Evolutionary conservation across 2,329 filamentous ascomycete species (phyloP).

Genomic region (Phaeophleospora eucalypticola): DNA sequence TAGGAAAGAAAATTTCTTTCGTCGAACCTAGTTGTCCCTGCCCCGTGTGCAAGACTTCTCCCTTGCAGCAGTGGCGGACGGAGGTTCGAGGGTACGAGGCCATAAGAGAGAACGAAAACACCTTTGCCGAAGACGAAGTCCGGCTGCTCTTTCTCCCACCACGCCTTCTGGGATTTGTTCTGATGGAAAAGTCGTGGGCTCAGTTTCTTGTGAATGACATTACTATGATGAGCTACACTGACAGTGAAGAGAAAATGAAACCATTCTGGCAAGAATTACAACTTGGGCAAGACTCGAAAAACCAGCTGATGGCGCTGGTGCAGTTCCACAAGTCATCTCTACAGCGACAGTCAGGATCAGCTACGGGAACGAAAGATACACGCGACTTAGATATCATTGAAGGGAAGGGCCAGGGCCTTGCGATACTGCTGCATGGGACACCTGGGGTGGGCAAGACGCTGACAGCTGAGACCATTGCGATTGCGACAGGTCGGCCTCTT

Average conservation of each 20-base stretch:
- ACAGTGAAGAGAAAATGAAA: not conserved
- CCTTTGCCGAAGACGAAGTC: not conserved
- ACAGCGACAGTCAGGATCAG: not conserved
- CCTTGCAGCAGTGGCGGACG: too few species aligned
- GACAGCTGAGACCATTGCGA: slow-evolving; percentile 35
- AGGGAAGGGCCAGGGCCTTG: slow-evolving; percentile 26
- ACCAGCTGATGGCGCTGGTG: slow-evolving; percentile 3
- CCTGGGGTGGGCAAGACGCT: slow-evolving; percentile 38
- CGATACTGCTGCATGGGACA: slow-evolving; percentile 36
- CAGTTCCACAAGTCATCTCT: slow-evolving; percentile 3
- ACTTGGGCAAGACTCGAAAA: slow-evolving; percentile 4
- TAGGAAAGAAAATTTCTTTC: not conserved
- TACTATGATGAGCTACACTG: not conserved
- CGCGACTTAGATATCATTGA: slow-evolving; percentile 8
- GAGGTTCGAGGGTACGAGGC: too few species aligned
- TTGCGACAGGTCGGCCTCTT: slow-evolving; percentile 37
- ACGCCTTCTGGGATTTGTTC: slow-evolving; percentile 5
- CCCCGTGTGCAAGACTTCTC: too few species aligned
- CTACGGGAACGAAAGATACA: not conserved
- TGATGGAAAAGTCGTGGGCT: slow-evolving; percentile 6
- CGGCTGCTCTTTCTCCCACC: slow-evolving; percentile 7
- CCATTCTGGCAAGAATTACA: slow-evolving; percentile 7
- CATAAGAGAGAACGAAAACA: too few species aligned
- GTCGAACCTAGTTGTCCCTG: too few species aligned
- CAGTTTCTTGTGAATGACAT: slow-evolving; percentile 6